Evolutionary conservation across 345 rosid species (phyloP).

Genomic region (Pugionium cornutum): DNA sequence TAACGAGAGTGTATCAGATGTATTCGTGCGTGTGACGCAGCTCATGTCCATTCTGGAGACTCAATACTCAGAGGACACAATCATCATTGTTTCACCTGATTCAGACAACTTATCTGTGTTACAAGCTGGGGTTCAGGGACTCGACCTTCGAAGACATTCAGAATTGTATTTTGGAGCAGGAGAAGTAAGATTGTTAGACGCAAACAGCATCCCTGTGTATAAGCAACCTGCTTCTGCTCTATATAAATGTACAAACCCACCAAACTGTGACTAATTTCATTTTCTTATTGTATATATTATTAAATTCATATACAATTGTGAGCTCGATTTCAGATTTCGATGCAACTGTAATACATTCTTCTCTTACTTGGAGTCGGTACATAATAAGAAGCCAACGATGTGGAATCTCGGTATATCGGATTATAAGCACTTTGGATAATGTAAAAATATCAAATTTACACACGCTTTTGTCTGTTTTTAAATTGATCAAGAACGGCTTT

Average conservation of each 20-base stretch:
- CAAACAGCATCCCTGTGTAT: constrained; percentile 70
- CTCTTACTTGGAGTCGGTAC: too few species aligned
- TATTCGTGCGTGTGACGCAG: constrained; percentile 87
- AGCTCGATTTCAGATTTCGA: background rate
- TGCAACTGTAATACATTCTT: too few species aligned
- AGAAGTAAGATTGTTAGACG: constrained; percentile 74
- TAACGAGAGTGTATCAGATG: constrained; percentile 82
- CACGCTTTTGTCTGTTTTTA: constrained; percentile 8
- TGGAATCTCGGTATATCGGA: background rate
- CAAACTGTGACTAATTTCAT: constrained; percentile 56
- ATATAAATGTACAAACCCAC: constrained; percentile 80
- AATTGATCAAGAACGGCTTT: constrained; percentile 11
- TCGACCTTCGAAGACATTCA: constrained; percentile 82
- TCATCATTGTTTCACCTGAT: constrained; percentile 81
- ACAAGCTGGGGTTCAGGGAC: constrained; percentile 84
- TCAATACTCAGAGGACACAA: constrained; percentile 76
- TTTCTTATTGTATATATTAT: background rate
- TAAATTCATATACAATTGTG: constrained; percentile 9
- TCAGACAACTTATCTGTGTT: constrained; percentile 83
- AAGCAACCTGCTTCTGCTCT: constrained; percentile 86
- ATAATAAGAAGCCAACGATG: too few species aligned
- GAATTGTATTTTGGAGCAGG: constrained; percentile 77
- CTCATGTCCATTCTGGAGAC: constrained; percentile 97
- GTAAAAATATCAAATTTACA: background rate
- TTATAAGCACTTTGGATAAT: background rate